Conservation (phyloP, 225 moss, liverwort and hornwort species). For the Bryum argenteum region DNA sequence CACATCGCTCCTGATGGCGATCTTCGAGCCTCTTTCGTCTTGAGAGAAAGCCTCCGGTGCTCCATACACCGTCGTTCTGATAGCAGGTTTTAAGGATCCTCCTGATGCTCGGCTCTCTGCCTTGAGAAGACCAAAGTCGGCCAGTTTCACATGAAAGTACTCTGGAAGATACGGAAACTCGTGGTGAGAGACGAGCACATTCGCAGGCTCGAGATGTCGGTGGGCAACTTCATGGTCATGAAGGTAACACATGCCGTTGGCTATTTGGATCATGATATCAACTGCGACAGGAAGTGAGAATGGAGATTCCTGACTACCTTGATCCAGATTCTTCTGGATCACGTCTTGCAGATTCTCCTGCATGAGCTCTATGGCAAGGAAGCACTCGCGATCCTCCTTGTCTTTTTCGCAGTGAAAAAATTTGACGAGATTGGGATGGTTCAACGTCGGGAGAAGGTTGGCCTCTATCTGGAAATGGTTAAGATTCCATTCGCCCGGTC, state of each 20-base stretch:
- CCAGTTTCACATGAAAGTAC: conserved; percentile 41
- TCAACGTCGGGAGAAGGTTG: conserved; percentile 19
- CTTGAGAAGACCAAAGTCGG: conserved; percentile 46
- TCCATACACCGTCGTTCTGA: conserved; percentile 25
- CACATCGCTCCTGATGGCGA: conserved; percentile 40
- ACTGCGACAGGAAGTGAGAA: conserved; percentile 39
- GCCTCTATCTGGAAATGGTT: conserved; percentile 30
- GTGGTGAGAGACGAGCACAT: conserved; percentile 26
- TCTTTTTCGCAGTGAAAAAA: conserved; percentile 27
- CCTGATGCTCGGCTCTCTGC: conserved; percentile 13
- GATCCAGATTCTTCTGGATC: conserved; percentile 28
- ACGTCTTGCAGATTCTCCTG: conserved; percentile 36
- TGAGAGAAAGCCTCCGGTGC: conserved; percentile 48
- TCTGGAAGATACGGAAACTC: conserved; percentile 23
- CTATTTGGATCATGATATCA: conserved; percentile 50
- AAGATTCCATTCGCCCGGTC: conserved; percentile 26
- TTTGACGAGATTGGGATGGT: conserved; percentile 48
- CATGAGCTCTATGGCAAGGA: conserved; percentile 51
- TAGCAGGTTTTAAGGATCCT: not conserved
- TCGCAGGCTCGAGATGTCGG: conserved; percentile 41
- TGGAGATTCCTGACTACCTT: not conserved
- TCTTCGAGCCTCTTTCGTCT: conserved; percentile 19
- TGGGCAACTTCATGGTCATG: conserved; percentile 42
- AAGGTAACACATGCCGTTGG: conserved; percentile 51
- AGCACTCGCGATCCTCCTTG: conserved; percentile 24